Base-by-base conservation (phyloP, 1,284 basidiomycete genomes). In the Neonothopanus nambi region DNA sequence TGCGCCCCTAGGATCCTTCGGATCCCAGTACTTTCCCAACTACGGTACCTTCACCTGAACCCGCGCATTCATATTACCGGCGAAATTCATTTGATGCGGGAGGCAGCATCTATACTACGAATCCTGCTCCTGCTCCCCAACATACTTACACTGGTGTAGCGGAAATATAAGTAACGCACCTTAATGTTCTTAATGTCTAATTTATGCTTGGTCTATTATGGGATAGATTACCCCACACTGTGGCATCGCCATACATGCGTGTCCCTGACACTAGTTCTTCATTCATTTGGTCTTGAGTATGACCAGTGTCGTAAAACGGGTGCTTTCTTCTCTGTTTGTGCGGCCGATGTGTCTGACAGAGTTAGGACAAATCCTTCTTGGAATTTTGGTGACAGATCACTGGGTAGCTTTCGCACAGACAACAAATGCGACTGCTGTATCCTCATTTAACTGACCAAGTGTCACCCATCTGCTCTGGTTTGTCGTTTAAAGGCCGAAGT, bases 11-110 rank as follows among this genome's bases (percentile, higher is more conserved):
- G 76, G 65, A 76, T 54, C 74, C 75, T 41, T 68, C 72, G 45
- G 74, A 77, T 61, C 75, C 76, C 9, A 70, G 66, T 39, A 78
- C 76, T 13, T 77, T 68, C 62, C 75, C 76, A 44, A 54, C 67
- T 20, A 43, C 48, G 13, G 40, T 42, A 21, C 17, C 37, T 17
- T 37, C 42, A 20, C 48, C 50, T 11, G 45, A 28, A 17, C 23
- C 46, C 15, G 38, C 46, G 26, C 45, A 48, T 38, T 26, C 24
- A n/a, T 24, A 42, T 30, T 51, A 39, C 21, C 45, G 46, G 8
- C 39, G 42, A 3, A n/a, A 17, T 37, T 47, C 39, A 12, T 21
- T 36, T 15, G 17, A 39, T 41, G 43, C 21, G 13, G 18, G 48
- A 28, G 23, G 38, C 35, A 33, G 26, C 24, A 36, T 37, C 20